A percentile compares a stretch with the other conserved stretches of the same genome.
These are phyloP conservation scores for Starmerella sirachaensis DNA, from an alignment of 805 yeast species.

Conservation along the genomic window DNA sequence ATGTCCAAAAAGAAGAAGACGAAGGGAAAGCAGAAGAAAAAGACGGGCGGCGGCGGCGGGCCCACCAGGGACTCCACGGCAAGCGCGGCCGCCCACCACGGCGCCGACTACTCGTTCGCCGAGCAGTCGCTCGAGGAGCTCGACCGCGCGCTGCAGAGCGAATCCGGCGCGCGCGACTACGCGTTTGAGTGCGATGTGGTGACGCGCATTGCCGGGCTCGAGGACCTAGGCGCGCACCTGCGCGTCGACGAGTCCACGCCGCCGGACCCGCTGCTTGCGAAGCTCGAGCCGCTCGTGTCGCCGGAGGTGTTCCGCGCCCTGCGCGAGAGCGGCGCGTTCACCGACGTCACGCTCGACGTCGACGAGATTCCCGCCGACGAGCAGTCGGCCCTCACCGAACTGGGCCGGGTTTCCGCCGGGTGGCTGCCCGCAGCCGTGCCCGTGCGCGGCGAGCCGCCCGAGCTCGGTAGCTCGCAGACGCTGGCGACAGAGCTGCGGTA, in stretches of 20 bases:
- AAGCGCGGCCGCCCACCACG: not conserved
- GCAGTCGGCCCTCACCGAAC: conserved; percentile 2
- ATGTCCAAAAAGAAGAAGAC: conserved; percentile 8
- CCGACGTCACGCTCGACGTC: conserved; percentile 12
- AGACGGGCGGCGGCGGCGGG: conserved; percentile 2
- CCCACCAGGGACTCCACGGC: not conserved
- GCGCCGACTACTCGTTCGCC: not conserved
- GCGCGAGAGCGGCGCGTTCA: conserved; percentile 16
- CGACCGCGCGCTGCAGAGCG: too few species aligned
- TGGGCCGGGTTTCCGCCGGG: conserved; percentile 1
- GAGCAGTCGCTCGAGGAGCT: not conserved
- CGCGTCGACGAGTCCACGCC: not conserved
- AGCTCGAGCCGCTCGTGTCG: conserved; percentile 7
- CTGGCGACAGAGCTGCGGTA: conserved; percentile 19
- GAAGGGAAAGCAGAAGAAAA: conserved; percentile 3
- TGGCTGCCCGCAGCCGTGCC: conserved; percentile 16
- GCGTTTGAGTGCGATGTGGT: conserved; percentile 3
- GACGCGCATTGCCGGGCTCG: conserved; percentile 2
- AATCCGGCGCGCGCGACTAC: too few species aligned
- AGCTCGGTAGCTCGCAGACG: conserved; percentile 7
- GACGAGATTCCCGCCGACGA: not conserved
- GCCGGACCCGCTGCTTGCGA: conserved; percentile 5
- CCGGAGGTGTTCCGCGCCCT: conserved; percentile 8
- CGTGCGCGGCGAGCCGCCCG: conserved; percentile 6
- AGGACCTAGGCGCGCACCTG: not conserved